Percentiles rank a stretch among this genome's conserved stretches.
Conservation (phyloP, 345 rosid genomes). For the Salix purpurea region DNA sequence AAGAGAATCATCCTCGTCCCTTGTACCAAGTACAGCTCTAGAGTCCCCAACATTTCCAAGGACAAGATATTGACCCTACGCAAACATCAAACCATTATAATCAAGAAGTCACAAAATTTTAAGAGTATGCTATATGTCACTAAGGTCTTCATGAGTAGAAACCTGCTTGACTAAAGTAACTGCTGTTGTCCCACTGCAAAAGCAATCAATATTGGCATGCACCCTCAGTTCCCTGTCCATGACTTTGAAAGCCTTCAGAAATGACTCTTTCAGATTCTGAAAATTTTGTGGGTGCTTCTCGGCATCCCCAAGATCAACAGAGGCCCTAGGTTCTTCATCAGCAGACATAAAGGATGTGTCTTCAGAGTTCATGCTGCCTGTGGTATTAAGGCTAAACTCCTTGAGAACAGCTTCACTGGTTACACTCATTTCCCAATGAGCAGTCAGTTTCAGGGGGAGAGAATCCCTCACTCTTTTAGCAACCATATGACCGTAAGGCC, state of each 20-base stretch:
- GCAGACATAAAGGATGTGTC: slow-evolving; percentile 53
- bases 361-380: slow-evolving; percentile 53
- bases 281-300: slow-evolving; percentile 56
- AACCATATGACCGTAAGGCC: slow-evolving; percentile 96
- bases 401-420: slow-evolving; percentile 49
- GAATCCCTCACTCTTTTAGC: slow-evolving; percentile 91
- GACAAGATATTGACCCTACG: slow-evolving; percentile 69
- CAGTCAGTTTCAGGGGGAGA: slow-evolving; percentile 76
- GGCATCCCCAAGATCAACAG: slow-evolving; percentile 42
- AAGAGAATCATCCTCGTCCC: slow-evolving; percentile 61
- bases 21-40: slow-evolving; percentile 80
- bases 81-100: slow-evolving; percentile 9
- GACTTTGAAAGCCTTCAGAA: slow-evolving; percentile 83
- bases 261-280: slow-evolving; percentile 64
- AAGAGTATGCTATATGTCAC: neutral
- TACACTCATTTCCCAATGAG: slow-evolving; percentile 69
- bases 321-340: slow-evolving; percentile 60
- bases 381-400: slow-evolving; percentile 44
- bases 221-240: slow-evolving; percentile 90
- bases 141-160: slow-evolving; percentile 9
- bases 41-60: slow-evolving; percentile 95
- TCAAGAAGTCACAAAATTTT: slow-evolving; percentile 8
- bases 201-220: slow-evolving; percentile 73
- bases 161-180: slow-evolving; percentile 95
- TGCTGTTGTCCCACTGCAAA: slow-evolving; percentile 98